Evolutionary conservation across 257 asterid species (phyloP).

Genomic region (Penstemon eatonii): DNA sequence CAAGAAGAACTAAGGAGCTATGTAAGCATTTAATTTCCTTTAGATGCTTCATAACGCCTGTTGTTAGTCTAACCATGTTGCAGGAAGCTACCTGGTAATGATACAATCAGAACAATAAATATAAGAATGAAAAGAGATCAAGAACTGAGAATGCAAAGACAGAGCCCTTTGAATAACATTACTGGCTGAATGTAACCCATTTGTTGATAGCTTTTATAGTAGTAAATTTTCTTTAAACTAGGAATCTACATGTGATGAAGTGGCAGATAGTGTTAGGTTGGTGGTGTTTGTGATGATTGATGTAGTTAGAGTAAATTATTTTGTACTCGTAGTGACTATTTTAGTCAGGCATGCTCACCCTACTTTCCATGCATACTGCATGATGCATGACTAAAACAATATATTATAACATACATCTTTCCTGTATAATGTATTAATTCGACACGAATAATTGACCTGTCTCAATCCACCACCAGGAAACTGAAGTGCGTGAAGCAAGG

Average conservation of each 20-base stretch:
- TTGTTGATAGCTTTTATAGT: constrained; percentile 12
- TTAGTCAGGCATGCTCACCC: constrained; percentile 1
- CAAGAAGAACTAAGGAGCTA: constrained; percentile 84
- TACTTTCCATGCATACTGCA: constrained; percentile 17
- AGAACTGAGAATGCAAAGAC: constrained; percentile 8
- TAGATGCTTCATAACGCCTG: constrained; percentile 17
- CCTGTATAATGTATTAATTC: constrained; percentile 2
- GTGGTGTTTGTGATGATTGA: constrained; percentile 22
- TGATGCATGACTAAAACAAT: constrained; percentile 14
- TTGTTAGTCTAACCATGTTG: background rate
- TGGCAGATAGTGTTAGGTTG: constrained; percentile 23
- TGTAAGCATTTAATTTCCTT: constrained; percentile 52
- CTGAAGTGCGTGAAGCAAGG: constrained; percentile 89
- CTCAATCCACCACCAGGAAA: constrained; percentile 59
- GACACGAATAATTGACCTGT: constrained; percentile 25
- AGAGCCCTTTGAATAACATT: constrained; percentile 14
- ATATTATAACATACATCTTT: constrained; percentile 16
- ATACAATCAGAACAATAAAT: background rate
- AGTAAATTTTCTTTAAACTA: constrained; percentile 13
- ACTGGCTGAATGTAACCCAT: constrained; percentile 12
- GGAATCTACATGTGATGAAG: constrained; percentile 20
- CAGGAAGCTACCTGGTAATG: constrained; percentile 17
- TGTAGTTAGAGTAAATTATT: constrained; percentile 1
- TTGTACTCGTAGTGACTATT: constrained; percentile 17
- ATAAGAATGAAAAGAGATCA: background rate